Evolutionary conservation across 306 rosid genomes (phyloP), one percentile per base, ranked within the genome.

Genomic region (Cicer pinnatifidum): DNA sequence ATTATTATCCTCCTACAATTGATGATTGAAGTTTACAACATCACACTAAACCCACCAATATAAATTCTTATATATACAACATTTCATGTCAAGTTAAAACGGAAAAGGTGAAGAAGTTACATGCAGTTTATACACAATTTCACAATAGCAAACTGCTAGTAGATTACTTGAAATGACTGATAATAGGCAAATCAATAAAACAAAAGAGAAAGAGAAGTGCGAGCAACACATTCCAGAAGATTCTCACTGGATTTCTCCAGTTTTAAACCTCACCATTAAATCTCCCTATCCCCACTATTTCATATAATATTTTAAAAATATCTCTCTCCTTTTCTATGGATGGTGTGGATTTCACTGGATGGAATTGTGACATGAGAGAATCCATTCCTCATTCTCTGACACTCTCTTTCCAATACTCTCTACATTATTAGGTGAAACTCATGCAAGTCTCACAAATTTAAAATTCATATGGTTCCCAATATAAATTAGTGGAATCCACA

Each of bases 1-100:
- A 71, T 53, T 63, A 71, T 53, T 63, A 72, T 52, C 60, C 39
- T 69, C 54, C 43, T 19, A 38, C 15, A 28, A 20, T 67, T 67
- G 44, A 74, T 19, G 1, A 40, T 60, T 52, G 1, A 60, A 74
- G 67, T 72, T 46, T 11, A 46, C 54, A 71, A 13, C 19, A 67
- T 40, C 67, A 59, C 44, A 68, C 78, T 57, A 70, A 2, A 63
- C 68, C 43, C 59, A 79, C 67, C 69, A 62, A 39, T 47, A 70
- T 16, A 35, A 54, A 70, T 40, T 74, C 52, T 37, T 61, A 12
- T 52, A 63, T 71, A 80, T 47, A 12, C 15, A 47, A 13, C 28
- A 60, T 73, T 51, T 43, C 11, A 13, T 7, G 50, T 19, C 62
- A 52, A 54, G 43, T 53, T 75, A 16, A 1, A 59, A 59, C 9